phyloP scores from a whole-genome alignment of 345 rosid genomes.

The Acer saccharum region DNA sequence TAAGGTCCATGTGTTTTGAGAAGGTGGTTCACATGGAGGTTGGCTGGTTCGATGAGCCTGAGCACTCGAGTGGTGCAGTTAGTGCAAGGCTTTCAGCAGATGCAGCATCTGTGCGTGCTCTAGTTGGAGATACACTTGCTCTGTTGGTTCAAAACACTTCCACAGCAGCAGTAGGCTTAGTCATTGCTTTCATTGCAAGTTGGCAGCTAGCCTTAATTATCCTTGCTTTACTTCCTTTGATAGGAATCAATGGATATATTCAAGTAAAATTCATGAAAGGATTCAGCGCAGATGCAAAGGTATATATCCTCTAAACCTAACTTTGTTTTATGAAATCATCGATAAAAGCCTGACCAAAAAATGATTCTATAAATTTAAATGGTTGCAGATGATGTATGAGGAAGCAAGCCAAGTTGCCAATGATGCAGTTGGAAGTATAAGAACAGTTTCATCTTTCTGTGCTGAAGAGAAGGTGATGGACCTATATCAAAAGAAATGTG shows the following conservation, averaged over 20 bases:
- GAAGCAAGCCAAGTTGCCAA: conserved; percentile 89
- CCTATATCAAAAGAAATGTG: conserved; percentile 71
- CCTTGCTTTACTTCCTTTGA: conserved; percentile 63
- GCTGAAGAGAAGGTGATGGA: conserved; percentile 87
- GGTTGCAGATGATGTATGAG: conserved; percentile 71
- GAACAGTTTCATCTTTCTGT: conserved; percentile 90
- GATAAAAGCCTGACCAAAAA: neutral
- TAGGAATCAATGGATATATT: conserved; percentile 55
- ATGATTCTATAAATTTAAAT: neutral
- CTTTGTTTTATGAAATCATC: neutral
- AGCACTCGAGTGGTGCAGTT: conserved; percentile 74
- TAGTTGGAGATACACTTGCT: conserved; percentile 79
- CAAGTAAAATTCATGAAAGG: conserved; percentile 76
- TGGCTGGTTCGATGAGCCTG: conserved; percentile 77
- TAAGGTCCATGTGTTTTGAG: conserved; percentile 75
- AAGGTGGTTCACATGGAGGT: conserved; percentile 85
- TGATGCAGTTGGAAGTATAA: conserved; percentile 90
- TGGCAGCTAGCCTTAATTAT: conserved; percentile 71
- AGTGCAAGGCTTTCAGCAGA: conserved; percentile 88
- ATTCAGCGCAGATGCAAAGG: conserved; percentile 83
- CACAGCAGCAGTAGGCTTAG: conserved; percentile 58
- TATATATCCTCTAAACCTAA: conserved; percentile 20
- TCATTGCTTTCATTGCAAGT: conserved; percentile 70
- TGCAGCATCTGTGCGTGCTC: conserved; percentile 65
- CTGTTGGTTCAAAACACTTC: conserved; percentile 61